Base-by-base conservation (phyloP, 164 flowering plant species). In the Chimonanthus salicifolius region DNA sequence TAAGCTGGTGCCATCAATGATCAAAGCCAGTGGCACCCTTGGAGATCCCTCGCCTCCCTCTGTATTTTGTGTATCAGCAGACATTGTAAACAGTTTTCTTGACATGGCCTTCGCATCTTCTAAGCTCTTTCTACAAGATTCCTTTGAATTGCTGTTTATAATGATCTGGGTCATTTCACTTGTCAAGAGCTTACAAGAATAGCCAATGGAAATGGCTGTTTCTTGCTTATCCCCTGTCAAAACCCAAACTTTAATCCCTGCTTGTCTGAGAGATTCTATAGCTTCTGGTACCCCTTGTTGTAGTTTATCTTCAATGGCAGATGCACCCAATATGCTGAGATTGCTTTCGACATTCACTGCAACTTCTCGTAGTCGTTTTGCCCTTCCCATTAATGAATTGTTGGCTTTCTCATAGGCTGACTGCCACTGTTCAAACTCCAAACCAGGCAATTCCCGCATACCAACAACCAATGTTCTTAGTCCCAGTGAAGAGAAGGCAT, bases 171-270 rank as follows among this genome's bases (percentile, higher is more conserved):
- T 91, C 99, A 95, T 92, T 67, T 78, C 76, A 70, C 75, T 72
- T 6, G 93, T 89, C 49, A 94, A 83, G 46, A 94, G 97, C 83
- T 87, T 90, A 64, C 93, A 94, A 54, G 98, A 92, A 79, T 89
- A 90, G 48, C 97, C 97, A 80, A 94, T 92, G 47, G 98, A 92
- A 75, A 92, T 89, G 62, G 98, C 98, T 50, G 97, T 94, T 82
- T 94, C 97, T 83, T 94, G 97, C 84, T 94, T 94, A 83, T 94
- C 98, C 74, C 98, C 98, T 48, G 98, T 94, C 85, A 94, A 83
- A 74, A 94, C 97, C 97, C 97, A 94, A 21, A 94, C 98, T 78
- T 89, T 88, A 43, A 92, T 89, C 69, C 90, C 97, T 2, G 98
- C 97, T 33, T 68, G 83, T 78, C 97, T 86, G 49, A 94, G 79